Evolutionary conservation across 73 alveolate genomes (phyloP), one percentile per base, ranked within the genome.

Genomic region (Paramecium sonneborni): DNA sequence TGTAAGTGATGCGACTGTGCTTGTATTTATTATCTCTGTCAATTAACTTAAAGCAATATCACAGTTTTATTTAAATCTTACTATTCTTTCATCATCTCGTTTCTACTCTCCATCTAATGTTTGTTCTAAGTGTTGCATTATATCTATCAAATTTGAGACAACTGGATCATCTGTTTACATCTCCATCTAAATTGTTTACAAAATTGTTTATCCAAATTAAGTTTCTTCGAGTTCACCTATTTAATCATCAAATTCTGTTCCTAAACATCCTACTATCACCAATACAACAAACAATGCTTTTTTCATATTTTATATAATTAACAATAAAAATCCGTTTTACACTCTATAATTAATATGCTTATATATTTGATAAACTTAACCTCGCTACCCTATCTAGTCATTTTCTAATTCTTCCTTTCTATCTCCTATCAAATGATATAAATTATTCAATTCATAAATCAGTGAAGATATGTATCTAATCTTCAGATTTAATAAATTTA

Each of bases 121-220:
- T 79, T 38, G 30, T 14, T 79, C 90, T 24, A 79, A 24, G 30
- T 44, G 26, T 39, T 79, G 46, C 90, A 79, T 79, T 7, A 79
- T 79, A 44, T 79, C 72, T 20, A 79, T 46, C 18, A 79, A 41
- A 46, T 79, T 79, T 6, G 90, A 38, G 8, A 79, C 90, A n/a
- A 79, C 90, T 79, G 90, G 90, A 79, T 79, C 72, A 14, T 79
- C 90, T 79, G 90, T 79, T 79, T 79, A 79, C 41, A 79, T 23
- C 30, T 79, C 90, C 90, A 79, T 79, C 48, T 79, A 28, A 43
- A 79, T 79, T 6, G 90, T 79, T 79, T 79, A 46, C 24, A 79
- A 41, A 43, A 79, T 79, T 7, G 90, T 79, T 21, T 79, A 23
- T 79, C 90, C 90, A 44, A 79, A 79, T 79, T 79, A 23, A 41